Evolutionary conservation across 2,329 filamentous ascomycete genomes (phyloP), one percentile per base, ranked within the genome.

Genomic region (Arachnopeziza araneosa): DNA sequence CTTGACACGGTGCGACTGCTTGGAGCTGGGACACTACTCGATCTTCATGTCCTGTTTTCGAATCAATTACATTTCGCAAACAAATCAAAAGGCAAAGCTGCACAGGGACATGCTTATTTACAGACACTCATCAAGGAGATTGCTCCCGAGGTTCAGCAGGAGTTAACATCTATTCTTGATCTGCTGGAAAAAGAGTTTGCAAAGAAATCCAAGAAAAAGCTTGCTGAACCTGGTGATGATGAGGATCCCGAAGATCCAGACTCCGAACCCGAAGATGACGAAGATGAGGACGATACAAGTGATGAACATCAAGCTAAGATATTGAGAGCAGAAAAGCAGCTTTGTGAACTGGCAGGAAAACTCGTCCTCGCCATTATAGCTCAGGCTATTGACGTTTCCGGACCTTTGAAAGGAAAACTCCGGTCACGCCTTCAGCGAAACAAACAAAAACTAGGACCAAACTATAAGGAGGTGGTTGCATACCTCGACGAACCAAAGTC

Each of bases 331-430:
- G 95, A 98, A 74, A 89, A 93, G 71, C 84, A 87, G 22, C 82
- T 98, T 0, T 98, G 93, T 74, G 89, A 93, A 68, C 79, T 97
- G 24, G 87, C 93, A 0, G 88, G 86, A 63, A 96, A 95, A 72
- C 84, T 96, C 51, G 89, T 97, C 48, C 83, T 96, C 50, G 89
- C 88, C 14, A 86, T 96, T 23, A 79, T 89, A 10, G 90, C 87
- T 22, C 86, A 85, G 57, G 85, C 92, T 50, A 79, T 97, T 55
- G 91, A 96, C 70, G 76, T 79, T 50, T 79, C 77, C 1, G 85
- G 83, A 7, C 76, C 81, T 12, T 77, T 83, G 30, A 81, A 81
- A 9, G 86, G 84, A 30, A 84, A 83, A 70, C 80, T 96, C 44
- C 83, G 84, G 64, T 83, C 85, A 68, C 83, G 92, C 22, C 78